Base-by-base conservation (phyloP, 805 yeast genomes). In the Saccharomycopsis capsularis region DNA sequence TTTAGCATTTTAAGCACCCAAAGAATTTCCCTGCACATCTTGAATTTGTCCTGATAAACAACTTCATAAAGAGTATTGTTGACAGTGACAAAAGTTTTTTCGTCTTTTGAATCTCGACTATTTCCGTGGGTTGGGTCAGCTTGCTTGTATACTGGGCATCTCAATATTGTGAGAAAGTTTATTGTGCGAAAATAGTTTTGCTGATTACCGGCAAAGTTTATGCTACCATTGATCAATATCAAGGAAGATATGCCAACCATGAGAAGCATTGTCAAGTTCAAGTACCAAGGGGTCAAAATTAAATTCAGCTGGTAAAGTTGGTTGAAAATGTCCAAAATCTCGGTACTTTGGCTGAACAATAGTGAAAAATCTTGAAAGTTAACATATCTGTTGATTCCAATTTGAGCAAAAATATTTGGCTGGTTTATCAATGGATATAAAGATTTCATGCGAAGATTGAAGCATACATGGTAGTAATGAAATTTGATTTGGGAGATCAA, bases 1-100 rank as follows among this genome's bases (percentile, higher is more conserved):
- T 76, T 78, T 51, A 77, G 63, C 68, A 73, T 74, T 53, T 76
- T 77, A 38, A 80, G 56, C 1, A 75, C 78, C 85, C 85, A 80
- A n/a, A 76, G 56, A 56, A 82, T 76, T 58, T 79, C 85, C 40
- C 70, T 67, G 11, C 73, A 75, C 85, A 79, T 79, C 9, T 47
- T 51, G 44, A 60, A 57, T 39, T 45, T 45, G 25, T 16, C 57
- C 57, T 5, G 36, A 25, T 40, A 46, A 23, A 25, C n/a, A 7
- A 46, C 45, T 22, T 46, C 40, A 27, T 46, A 46, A 22, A 29
- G 21, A 4, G 13, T 37, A 23, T 35, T 35, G 19, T 51, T 47
- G 38, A 47, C 30, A 5, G 35, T n/a, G 11, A 46, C 39, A n/a
- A 32, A 16, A 27, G 40, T 13, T 21, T 29, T 22, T 7, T 21